Evolutionary conservation across 169 alveolate genomes (phyloP).

Genomic region (Amoebophrya sp.): DNA sequence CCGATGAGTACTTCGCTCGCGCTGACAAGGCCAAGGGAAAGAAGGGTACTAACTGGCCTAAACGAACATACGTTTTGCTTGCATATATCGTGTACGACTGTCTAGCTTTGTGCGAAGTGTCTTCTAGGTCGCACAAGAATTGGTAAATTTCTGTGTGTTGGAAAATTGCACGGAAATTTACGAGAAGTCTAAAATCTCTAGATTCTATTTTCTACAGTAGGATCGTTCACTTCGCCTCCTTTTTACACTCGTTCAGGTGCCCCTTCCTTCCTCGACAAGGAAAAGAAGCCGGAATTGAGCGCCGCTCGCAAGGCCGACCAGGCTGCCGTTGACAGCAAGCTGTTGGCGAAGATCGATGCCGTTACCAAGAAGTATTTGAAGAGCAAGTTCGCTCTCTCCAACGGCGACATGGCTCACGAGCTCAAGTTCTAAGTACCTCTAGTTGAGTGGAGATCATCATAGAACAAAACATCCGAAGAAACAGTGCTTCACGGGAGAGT

Average conservation of each 20-base stretch:
- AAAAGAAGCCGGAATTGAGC: constrained; percentile 25
- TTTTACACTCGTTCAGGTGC: background rate
- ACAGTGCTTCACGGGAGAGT: no score
- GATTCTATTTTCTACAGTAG: background rate
- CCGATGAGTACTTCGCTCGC: constrained; percentile 58
- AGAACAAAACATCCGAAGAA: no score
- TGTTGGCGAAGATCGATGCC: constrained; percentile 40
- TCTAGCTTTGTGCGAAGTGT: background rate
- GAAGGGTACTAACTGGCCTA: constrained; percentile 34
- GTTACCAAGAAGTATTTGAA: constrained; percentile 47
- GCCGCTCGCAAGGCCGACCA: constrained; percentile 32
- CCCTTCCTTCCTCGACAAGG: background rate
- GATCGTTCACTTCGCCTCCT: no score
- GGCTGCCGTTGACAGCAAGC: constrained; percentile 27
- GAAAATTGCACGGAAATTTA: background rate
- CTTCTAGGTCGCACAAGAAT: background rate
- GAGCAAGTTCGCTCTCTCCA: constrained; percentile 46
- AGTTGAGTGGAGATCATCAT: no score
- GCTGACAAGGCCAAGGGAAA: constrained; percentile 49
- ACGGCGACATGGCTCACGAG: constrained; percentile 44
- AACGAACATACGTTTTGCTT: constrained; percentile 35
- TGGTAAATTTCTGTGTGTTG: background rate
- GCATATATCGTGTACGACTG: constrained; percentile 22
- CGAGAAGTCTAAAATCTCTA: background rate
- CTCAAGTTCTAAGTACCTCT: constrained; percentile 41